Conservation (phyloP, 148 eudicot species). For the Limonium bicolor region DNA sequence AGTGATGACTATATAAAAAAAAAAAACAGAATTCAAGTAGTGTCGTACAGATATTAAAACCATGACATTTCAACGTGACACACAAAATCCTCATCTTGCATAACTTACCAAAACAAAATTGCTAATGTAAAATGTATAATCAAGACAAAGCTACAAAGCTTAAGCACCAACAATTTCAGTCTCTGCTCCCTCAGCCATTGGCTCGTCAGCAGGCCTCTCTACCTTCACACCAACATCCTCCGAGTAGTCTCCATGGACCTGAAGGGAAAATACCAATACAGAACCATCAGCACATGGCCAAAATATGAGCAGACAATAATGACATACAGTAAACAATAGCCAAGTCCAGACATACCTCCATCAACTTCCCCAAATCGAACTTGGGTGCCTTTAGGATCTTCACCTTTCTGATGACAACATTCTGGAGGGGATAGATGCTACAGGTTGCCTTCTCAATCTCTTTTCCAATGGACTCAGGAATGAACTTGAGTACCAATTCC, state of each 20-base stretch:
- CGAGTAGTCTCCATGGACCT: conserved; percentile 61
- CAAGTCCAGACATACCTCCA: conserved; percentile 64
- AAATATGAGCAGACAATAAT: background rate
- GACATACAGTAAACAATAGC: background rate
- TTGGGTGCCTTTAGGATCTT: conserved; percentile 87
- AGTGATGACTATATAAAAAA: too few relatives aligned
- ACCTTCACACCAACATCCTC: conserved; percentile 52
- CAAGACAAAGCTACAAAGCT: too few relatives aligned
- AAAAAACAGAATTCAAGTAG: too few relatives aligned
- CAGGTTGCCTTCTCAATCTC: conserved; percentile 83
- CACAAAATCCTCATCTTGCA: too few relatives aligned
- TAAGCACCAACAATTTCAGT: conserved; percentile 38
- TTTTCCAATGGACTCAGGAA: conserved; percentile 73
- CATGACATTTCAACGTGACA: too few relatives aligned
- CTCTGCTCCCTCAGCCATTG: conserved; percentile 22
- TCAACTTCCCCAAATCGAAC: conserved; percentile 70
- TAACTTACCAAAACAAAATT: too few relatives aligned
- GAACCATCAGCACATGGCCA: too few relatives aligned
- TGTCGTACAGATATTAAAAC: too few relatives aligned
- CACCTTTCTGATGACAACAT: conserved; percentile 68
- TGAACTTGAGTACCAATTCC: conserved; percentile 73
- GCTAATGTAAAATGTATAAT: too few relatives aligned
- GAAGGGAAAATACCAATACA: background rate
- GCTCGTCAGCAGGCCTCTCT: conserved; percentile 53
- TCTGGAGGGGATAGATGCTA: conserved; percentile 72